Conservation (phyloP, 2,329 filamentous ascomycete species). For the Colletotrichum caudatum region DNA sequence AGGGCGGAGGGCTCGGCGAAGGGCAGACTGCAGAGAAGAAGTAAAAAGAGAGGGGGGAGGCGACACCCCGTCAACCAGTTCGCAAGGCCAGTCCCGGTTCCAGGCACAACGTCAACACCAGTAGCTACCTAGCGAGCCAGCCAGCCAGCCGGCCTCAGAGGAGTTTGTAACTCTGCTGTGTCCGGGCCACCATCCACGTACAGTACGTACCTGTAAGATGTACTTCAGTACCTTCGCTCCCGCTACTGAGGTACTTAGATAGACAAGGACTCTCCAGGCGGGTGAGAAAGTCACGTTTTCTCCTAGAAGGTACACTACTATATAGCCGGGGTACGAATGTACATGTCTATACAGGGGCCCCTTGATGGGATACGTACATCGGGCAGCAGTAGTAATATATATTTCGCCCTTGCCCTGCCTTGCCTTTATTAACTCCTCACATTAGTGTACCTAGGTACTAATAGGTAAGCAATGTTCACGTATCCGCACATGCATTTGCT, state of each 20-base stretch:
- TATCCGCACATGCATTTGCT: conserved; percentile 1
- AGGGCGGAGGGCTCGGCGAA: conserved; percentile 33
- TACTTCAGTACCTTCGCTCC: conserved; percentile 1
- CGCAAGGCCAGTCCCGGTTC: neutral
- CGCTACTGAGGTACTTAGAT: neutral
- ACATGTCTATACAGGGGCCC: neutral
- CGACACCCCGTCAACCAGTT: conserved; percentile 12
- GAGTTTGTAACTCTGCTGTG: conserved; percentile 12
- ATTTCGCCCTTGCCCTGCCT: conserved; percentile 6
- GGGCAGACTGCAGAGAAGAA: neutral
- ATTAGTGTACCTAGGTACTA: too few species aligned
- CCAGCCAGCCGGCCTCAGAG: conserved; percentile 3
- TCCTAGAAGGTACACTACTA: neutral
- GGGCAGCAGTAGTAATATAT: neutral
- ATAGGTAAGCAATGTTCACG: neutral
- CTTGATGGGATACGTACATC: neutral
- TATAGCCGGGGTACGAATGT: neutral
- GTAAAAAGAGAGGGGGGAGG: conserved; percentile 15
- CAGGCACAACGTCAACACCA: conserved; percentile 23
- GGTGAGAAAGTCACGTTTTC: conserved; percentile 31
- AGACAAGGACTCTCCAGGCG: conserved; percentile 10
- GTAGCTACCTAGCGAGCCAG: neutral
- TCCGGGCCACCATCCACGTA: neutral
- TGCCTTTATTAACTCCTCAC: neutral
- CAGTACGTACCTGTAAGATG: conserved; percentile 12